phyloP scores from a whole-genome alignment of 2,329 filamentous ascomycete species.

The Chaetomium sp. region DNA sequence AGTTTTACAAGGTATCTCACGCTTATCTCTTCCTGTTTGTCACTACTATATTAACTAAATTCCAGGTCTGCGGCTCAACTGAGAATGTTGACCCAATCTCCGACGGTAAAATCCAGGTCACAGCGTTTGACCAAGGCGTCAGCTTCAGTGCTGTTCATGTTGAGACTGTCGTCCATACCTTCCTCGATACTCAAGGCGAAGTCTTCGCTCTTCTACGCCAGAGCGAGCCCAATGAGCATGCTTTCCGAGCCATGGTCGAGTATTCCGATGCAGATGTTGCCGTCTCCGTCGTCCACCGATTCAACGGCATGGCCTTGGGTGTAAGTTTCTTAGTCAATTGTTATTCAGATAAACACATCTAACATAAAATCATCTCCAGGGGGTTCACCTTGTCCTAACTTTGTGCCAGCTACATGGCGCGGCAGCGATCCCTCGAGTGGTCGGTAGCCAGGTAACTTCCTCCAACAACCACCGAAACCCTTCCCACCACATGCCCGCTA shows the following conservation, averaged over 20 bases:
- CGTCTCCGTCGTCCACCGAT: slow-evolving; percentile 33
- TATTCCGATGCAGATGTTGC: slow-evolving; percentile 45
- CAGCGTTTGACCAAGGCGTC: slow-evolving; percentile 33
- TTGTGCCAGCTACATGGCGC: slow-evolving; percentile 5
- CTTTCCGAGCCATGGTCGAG: slow-evolving; percentile 45
- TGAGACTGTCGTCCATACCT: slow-evolving; percentile 34
- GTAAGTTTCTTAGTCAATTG: slow-evolving; percentile 26
- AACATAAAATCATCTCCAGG: slow-evolving; percentile 5
- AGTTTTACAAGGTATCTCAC: slow-evolving; percentile 36
- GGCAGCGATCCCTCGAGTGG: background rate
- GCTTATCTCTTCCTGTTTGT: background rate
- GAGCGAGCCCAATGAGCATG: slow-evolving; percentile 35
- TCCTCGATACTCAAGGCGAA: slow-evolving; percentile 43
- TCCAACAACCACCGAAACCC: background rate
- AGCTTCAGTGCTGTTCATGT: slow-evolving; percentile 18
- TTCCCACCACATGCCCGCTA: slow-evolving; percentile 9
- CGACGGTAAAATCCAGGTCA: slow-evolving; percentile 50
- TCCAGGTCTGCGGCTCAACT: slow-evolving; percentile 27
- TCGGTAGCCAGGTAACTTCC: slow-evolving; percentile 3
- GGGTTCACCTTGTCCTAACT: slow-evolving; percentile 16
- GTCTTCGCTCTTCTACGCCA: slow-evolving; percentile 46
- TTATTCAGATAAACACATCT: background rate
- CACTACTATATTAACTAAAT: background rate
- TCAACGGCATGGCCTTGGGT: slow-evolving; percentile 33
- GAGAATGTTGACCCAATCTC: slow-evolving; percentile 34